Conservation (phyloP, 305 asterid genomes). For the Fraxinus latifolia region DNA sequence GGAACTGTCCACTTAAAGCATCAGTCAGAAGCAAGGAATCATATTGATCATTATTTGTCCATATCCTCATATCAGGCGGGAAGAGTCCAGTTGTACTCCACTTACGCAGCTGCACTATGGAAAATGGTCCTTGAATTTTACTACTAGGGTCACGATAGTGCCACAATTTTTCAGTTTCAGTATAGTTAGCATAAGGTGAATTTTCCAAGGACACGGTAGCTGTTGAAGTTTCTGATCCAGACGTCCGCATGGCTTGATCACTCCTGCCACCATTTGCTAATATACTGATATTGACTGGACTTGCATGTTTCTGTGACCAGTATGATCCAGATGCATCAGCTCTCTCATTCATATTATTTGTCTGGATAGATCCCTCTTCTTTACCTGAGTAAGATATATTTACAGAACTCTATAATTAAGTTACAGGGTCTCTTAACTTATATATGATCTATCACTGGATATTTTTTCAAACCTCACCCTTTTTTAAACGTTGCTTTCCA, state of each 20-base stretch:
- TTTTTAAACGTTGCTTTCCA: constrained; percentile 29
- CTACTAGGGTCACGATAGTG: constrained; percentile 96
- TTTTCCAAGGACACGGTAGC: constrained; percentile 29
- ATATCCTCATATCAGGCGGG: constrained; percentile 83
- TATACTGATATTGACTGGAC: constrained; percentile 27
- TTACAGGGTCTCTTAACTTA: constrained; percentile 1
- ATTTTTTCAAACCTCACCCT: constrained; percentile 33
- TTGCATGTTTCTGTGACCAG: constrained; percentile 32
- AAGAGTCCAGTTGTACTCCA: constrained; percentile 88
- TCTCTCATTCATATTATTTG: constrained; percentile 35
- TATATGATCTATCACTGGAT: constrained; percentile 7
- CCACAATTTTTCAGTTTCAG: constrained; percentile 82
- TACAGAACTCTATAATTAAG: constrained; percentile 21
- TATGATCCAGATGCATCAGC: constrained; percentile 36
- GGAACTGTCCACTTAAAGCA: constrained; percentile 55
- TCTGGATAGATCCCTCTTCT: constrained; percentile 37
- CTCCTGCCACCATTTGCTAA: constrained; percentile 25
- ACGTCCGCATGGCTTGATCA: constrained; percentile 39
- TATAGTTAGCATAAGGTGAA: constrained; percentile 35
- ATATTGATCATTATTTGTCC: constrained; percentile 71
- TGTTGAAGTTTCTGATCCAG: constrained; percentile 46
- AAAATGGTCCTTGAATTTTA: constrained; percentile 88
- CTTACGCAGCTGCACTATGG: constrained; percentile 71
- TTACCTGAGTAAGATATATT: constrained; percentile 45
- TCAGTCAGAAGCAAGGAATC: constrained; percentile 68